These are phyloP conservation scores for Ophiostoma perfectum DNA, from an alignment of 2,329 filamentous ascomycete species.

Conservation along the genomic window DNA sequence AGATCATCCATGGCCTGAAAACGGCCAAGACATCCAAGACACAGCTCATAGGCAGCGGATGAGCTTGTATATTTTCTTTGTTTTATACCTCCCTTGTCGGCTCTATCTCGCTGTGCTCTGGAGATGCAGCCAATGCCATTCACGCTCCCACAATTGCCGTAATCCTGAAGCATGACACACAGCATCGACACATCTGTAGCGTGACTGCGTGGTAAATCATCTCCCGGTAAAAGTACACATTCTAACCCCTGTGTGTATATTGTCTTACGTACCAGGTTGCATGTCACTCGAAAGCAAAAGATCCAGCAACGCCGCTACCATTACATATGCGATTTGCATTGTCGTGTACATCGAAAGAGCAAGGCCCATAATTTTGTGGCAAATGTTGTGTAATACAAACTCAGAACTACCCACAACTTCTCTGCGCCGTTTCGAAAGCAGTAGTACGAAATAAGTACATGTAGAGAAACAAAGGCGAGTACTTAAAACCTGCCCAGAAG, in stretches of 20 bases:
- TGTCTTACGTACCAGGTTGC: conserved; percentile 2
- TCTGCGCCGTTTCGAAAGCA: neutral
- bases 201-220: neutral
- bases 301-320: conserved; percentile 8
- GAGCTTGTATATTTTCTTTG: neutral
- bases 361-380: conserved; percentile 11
- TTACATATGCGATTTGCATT: neutral
- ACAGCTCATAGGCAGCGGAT: neutral
- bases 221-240: neutral
- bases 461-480: neutral
- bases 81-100: neutral
- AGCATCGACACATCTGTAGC: neutral
- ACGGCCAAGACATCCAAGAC: neutral
- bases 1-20: neutral
- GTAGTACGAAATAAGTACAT: conserved; percentile 1
- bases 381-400: conserved; percentile 15
- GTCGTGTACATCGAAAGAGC: neutral
- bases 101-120: neutral
- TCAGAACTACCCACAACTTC: conserved; percentile 7
- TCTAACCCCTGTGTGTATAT: neutral
- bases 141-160: neutral
- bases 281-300: neutral
- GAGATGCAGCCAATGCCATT: neutral
- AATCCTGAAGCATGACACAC: neutral
- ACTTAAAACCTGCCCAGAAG: neutral